Evolutionary conservation across 768 basidiomycete genomes (phyloP), one percentile per base, ranked within the genome.

Genomic region (Omphalotus guepiniiformis): DNA sequence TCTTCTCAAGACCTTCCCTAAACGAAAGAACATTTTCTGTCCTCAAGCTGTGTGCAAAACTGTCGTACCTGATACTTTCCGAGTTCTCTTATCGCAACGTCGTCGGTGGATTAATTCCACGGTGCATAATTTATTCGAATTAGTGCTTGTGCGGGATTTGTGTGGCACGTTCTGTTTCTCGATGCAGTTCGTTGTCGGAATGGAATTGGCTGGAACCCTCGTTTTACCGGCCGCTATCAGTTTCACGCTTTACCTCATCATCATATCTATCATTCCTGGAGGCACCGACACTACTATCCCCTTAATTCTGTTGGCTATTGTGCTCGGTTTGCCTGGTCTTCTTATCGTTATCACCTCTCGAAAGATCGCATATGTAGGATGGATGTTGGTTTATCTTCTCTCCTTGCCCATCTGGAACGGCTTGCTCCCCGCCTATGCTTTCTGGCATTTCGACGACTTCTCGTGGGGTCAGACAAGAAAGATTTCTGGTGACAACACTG

Each of bases 151-250:
- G 21, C 83, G 94, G 19, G 96, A 99, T 65, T 81, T 98, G n/a
- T 99, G 95, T 56, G 96, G 96, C 39, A 97, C 94, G 2, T 99
- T 98, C 84, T 99, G 96, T 73, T 98, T 99, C 80, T 94, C 92
- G 9, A 97, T 97, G 95, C 94, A 96, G 73, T 97, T 97, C 61
- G 93, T 97, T 55, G 92, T 95, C 28, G 93, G 88, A 63, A 99
- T 99, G 94, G 96, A 99, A 63, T 74, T 99, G 53, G 83, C 89
- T 51, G 95, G 95, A 62, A 98, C 96, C 2, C 78, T 99, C 53
- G 95, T 98, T 23, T 75, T 98, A 19, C 96, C 96, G 18, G 96
- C 94, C 32, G 95, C 96, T 53, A 98, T 98, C 70, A 81, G 90
- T 30, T 98, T 99, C 76, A 98, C 96, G 1, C 66, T 95, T 42